Evolutionary conservation across 352 stramenopile species (phyloP), one percentile per base, ranked within the genome.

Genomic region (Globisporangium paddicum): DNA sequence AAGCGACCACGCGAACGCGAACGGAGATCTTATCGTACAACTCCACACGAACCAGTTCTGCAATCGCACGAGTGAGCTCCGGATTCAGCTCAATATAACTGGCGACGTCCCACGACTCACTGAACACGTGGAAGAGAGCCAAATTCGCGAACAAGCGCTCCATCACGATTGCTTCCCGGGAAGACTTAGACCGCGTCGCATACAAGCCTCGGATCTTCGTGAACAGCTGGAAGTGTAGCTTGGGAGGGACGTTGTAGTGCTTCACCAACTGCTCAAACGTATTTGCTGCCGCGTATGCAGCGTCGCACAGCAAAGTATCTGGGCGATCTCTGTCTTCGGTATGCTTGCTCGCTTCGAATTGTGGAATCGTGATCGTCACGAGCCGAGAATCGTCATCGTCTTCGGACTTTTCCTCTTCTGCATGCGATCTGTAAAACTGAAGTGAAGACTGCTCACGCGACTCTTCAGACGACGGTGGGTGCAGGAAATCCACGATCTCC

Each of bases 41-140:
- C 46, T 96, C 86, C 6, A 91, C 74, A 10, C 84, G 84, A 64
- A 93, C 58, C 1, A 96, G 64, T 50, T 96, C 84, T 2, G 89
- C 79, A 21, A 96, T 63, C 7, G 69, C 69, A 11, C 82, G 79
- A 14, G 77, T 87, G 16, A 96, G 72, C 32, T 92, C 83, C 6
- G 81, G 66, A 66, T 93, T 85, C 30, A 87, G 68, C 48, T 94
- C 83, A 40, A 94, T 73, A 58, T 90, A 90, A 65, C 73, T 86
- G 10, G 76, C 86, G 30, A 93, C 81, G 47, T 96, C 82, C 52
- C 73, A 77, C 8, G 82, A 69, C 48, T 94, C 83, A 49, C 77
- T 82, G 38, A 90, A 92, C 6, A 83, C 69, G 26, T 85, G 86
- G 62, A 93, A 94, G 30, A 96, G 70, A 25, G 72, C 79, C 28